These are phyloP conservation scores for Taphrina wiesneri DNA, from an alignment of 1,139 yeast species.

Conservation along the genomic window DNA sequence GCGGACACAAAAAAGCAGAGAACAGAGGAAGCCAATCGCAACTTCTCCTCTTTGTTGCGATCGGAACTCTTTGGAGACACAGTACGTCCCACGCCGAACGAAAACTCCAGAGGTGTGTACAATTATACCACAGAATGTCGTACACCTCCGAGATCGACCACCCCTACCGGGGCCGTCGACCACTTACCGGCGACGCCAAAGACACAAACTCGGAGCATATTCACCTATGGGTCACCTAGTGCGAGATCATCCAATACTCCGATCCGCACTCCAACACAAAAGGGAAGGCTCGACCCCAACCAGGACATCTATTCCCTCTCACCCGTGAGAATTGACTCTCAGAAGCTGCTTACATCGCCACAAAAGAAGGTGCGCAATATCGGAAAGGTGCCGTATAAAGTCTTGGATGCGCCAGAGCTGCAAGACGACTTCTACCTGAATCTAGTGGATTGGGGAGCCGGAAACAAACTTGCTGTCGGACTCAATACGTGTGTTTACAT, in stretches of 20 bases:
- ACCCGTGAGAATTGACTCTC: constrained; percentile 88
- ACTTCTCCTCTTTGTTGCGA: constrained; percentile 80
- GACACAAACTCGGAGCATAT: constrained; percentile 56
- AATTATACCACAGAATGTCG: constrained; percentile 32
- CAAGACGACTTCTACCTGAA: constrained; percentile 92
- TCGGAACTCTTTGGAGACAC: constrained; percentile 78
- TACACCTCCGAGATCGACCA: constrained; percentile 38
- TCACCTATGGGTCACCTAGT: constrained; percentile 67
- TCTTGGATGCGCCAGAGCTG: constrained; percentile 92
- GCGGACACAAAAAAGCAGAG: constrained; percentile 49
- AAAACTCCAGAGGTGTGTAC: constrained; percentile 5
- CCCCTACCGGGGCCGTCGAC: constrained; percentile 16
- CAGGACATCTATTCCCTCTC: constrained; percentile 71
- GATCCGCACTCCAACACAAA: constrained; percentile 47
- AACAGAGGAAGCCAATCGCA: constrained; percentile 80
- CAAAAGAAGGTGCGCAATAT: constrained; percentile 75
- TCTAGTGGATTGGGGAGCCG: constrained; percentile 93
- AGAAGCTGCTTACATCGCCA: constrained; percentile 74
- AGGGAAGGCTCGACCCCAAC: constrained; percentile 57
- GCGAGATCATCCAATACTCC: constrained; percentile 43
- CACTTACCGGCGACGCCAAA: constrained; percentile 37
- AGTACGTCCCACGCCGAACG: neutral
- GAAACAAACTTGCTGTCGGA: constrained; percentile 86
- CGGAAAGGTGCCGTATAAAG: constrained; percentile 79
- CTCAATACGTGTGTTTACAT: constrained; percentile 82